phyloP scores from a whole-genome alignment of 2,329 filamentous ascomycete genomes.

The Clarireedia sp. region DNA sequence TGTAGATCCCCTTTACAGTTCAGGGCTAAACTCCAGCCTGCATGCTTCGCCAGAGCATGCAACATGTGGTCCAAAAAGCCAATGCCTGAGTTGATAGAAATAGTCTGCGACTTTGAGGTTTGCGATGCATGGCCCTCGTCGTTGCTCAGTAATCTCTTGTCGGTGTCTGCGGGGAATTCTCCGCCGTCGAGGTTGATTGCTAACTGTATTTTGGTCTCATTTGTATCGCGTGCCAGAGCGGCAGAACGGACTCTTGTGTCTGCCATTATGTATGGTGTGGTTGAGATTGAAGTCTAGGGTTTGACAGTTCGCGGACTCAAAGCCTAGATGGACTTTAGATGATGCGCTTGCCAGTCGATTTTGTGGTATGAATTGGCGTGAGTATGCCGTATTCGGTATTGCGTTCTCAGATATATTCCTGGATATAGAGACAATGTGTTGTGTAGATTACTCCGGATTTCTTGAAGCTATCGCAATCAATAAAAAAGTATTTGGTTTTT shows the following conservation, averaged over 20 bases:
- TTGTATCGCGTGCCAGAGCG: conserved; percentile 79
- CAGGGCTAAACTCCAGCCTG: conserved; percentile 83
- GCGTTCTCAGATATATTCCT: too few species aligned
- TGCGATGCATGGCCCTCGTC: conserved; percentile 71
- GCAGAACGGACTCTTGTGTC: conserved; percentile 51
- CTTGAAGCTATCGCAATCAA: neutral
- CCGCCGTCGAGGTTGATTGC: conserved; percentile 92
- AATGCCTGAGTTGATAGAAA: conserved; percentile 85
- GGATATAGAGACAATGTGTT: too few species aligned
- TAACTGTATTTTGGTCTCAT: conserved; percentile 95
- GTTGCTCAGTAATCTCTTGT: conserved; percentile 44
- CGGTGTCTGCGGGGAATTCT: conserved; percentile 57
- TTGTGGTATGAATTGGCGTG: too few species aligned
- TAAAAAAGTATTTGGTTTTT: conserved; percentile 3
- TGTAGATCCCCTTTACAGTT: conserved; percentile 83
- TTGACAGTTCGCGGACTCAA: neutral
- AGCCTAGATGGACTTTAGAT: too few species aligned
- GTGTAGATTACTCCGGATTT: neutral
- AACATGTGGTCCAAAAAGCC: conserved; percentile 99
- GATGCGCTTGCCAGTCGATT: too few species aligned
- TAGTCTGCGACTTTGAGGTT: conserved; percentile 73
- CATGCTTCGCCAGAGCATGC: conserved; percentile 91
- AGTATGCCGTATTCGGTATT: too few species aligned
- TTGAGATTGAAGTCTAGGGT: neutral
- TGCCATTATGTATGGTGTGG: neutral